phyloP scores from a whole-genome alignment of 805 yeast genomes.

The Suhomyces pyralidae region DNA sequence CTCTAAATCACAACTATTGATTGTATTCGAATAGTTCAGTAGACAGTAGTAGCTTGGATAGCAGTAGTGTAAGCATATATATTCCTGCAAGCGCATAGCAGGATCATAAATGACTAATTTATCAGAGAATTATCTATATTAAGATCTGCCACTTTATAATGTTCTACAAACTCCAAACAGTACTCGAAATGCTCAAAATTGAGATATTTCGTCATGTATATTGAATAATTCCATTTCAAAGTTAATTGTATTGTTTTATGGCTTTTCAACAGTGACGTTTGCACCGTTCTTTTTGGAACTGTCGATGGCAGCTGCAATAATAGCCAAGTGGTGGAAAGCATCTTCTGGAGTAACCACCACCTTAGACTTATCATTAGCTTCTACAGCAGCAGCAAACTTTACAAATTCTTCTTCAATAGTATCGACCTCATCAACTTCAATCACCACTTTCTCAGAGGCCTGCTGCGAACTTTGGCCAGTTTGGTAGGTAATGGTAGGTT shows the following conservation, averaged over 20 bases:
- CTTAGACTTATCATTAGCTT: slow-evolving; percentile 55
- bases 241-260: background rate
- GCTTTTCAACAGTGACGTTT: slow-evolving; percentile 43
- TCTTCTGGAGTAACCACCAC: slow-evolving; percentile 63
- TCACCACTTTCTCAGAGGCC: slow-evolving; percentile 50
- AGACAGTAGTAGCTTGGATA: too few relatives aligned
- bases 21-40: too few relatives aligned
- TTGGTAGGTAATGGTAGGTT: slow-evolving; percentile 39
- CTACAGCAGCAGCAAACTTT: slow-evolving; percentile 56
- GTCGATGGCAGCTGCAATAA: slow-evolving; percentile 80
- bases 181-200: too few relatives aligned
- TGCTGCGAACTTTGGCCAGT: slow-evolving; percentile 22
- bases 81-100: too few relatives aligned
- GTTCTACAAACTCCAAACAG: too few relatives aligned
- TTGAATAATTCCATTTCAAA: too few relatives aligned
- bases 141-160: too few relatives aligned
- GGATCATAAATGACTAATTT: too few relatives aligned
- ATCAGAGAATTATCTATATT: too few relatives aligned
- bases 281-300: slow-evolving; percentile 57
- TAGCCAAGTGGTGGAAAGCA: slow-evolving; percentile 91
- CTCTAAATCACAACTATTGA: too few relatives aligned
- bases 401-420: slow-evolving; percentile 46
- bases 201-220: too few relatives aligned
- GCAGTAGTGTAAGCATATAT: too few relatives aligned
- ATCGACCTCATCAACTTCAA: slow-evolving; percentile 44